Percentiles rank a stretch among this genome's conserved stretches.
phyloP scores from a whole-genome alignment of 768 basidiomycete genomes.

The Cantharellus cinnabarinus region DNA sequence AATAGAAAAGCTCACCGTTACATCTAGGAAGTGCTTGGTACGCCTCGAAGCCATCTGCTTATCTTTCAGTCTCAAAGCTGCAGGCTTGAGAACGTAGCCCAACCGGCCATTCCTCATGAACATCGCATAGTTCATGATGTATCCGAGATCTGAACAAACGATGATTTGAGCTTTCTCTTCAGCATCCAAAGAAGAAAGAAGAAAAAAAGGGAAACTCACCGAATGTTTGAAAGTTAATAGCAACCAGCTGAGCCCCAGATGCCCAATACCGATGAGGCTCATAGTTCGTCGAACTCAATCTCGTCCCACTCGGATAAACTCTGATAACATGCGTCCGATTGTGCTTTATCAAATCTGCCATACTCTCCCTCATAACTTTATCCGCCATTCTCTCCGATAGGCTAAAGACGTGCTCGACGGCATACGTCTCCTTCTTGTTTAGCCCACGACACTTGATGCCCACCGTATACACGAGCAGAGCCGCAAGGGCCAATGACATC shows the following conservation, averaged over 20 bases:
- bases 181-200: neutral
- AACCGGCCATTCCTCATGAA: slow-evolving; percentile 76
- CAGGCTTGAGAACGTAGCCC: slow-evolving; percentile 83
- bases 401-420: slow-evolving; percentile 78
- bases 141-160: slow-evolving; percentile 47
- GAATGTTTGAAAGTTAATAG: slow-evolving; percentile 94
- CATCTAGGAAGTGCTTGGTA: slow-evolving; percentile 39
- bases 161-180: neutral
- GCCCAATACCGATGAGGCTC: slow-evolving; percentile 81
- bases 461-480: slow-evolving; percentile 79
- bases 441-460: slow-evolving; percentile 89
- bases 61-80: slow-evolving; percentile 42
- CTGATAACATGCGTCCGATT: slow-evolving; percentile 63
- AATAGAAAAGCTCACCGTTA: slow-evolving; percentile 29
- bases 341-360: slow-evolving; percentile 67
- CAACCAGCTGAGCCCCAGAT: slow-evolving; percentile 72
- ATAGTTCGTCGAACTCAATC: slow-evolving; percentile 72
- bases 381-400: slow-evolving; percentile 69
- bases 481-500: slow-evolving; percentile 55
- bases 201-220: slow-evolving; percentile 31
- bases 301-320: slow-evolving; percentile 67
- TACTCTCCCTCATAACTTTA: slow-evolving; percentile 47
- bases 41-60: slow-evolving; percentile 34
- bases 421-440: slow-evolving; percentile 69
- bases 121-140: slow-evolving; percentile 88